A percentile compares a stretch with the other conserved stretches of the same genome.
phyloP scores from a whole-genome alignment of 164 flowering plant genomes.

The Stephania japonica region DNA sequence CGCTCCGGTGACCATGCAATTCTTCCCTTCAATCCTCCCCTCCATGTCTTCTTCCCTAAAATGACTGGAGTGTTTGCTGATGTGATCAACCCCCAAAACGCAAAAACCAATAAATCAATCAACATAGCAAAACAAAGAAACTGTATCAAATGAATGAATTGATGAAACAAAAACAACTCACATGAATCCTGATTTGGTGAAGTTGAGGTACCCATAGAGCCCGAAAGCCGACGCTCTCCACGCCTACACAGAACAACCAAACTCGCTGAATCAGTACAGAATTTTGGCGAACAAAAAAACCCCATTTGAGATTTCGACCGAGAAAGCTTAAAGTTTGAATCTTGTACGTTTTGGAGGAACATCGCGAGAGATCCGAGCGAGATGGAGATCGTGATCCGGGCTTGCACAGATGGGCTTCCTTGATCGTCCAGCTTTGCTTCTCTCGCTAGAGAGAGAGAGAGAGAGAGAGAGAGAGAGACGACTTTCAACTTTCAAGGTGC shows the following conservation, averaged over 20 bases:
- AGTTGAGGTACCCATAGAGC: constrained; percentile 70
- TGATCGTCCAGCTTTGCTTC: constrained; percentile 1
- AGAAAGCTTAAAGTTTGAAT: too few relatives aligned
- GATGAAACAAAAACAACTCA: constrained; percentile 24
- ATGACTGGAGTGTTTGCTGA: constrained; percentile 68
- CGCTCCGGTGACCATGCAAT: constrained; percentile 93
- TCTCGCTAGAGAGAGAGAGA: too few relatives aligned
- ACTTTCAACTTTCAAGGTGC: too few relatives aligned
- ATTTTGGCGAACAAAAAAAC: too few relatives aligned
- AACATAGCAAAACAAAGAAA: not conserved
- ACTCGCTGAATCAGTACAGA: too few relatives aligned
- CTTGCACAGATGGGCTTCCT: not conserved
- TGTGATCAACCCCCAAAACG: not conserved
- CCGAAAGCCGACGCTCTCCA: constrained; percentile 84
- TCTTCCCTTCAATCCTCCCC: constrained; percentile 60
- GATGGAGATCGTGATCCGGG: constrained; percentile 17
- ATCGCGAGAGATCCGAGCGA: constrained; percentile 28
- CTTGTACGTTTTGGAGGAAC: constrained; percentile 61
- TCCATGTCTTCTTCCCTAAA: constrained; percentile 77
- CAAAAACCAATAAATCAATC: not conserved
- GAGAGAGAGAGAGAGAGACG: too few relatives aligned
- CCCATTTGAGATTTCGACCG: too few relatives aligned
- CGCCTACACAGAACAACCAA: constrained; percentile 29
- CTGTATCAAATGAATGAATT: not conserved
- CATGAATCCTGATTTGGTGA: constrained; percentile 78